phyloP scores from a whole-genome alignment of 139 green algal genomes.

The Tetradesmus lagerheimii region DNA sequence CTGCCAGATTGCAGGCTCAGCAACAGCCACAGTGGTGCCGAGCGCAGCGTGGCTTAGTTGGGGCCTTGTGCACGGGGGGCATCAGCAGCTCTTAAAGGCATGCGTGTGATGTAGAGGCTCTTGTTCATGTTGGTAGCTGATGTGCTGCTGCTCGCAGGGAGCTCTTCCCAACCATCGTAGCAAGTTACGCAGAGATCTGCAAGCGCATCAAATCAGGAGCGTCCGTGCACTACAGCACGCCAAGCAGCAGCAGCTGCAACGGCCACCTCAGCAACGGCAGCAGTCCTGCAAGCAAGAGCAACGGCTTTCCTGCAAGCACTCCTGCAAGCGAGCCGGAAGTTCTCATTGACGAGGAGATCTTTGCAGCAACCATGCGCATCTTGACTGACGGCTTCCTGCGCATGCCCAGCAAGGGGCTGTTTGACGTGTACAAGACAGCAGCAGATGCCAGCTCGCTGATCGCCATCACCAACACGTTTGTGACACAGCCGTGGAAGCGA shows the following conservation, averaged over 20 bases:
- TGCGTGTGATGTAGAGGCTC: not conserved
- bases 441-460: conserved; percentile 2
- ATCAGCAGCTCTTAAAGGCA: no score
- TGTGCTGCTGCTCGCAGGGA: conserved; percentile 9
- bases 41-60: no score
- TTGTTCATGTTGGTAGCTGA: not conserved
- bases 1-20: no score
- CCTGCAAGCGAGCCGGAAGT: conserved; percentile 17
- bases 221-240: not conserved
- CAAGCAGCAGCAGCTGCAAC: conserved; percentile 35
- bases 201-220: not conserved
- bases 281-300: not conserved
- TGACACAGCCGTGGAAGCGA: conserved; percentile 41
- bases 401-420: not conserved
- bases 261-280: not conserved
- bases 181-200: conserved; percentile 16
- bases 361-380: conserved; percentile 34
- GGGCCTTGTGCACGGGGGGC: no score
- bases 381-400: conserved; percentile 19
- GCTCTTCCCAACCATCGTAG: conserved; percentile 1
- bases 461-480: conserved; percentile 38
- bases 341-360: conserved; percentile 32
- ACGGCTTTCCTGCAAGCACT: not conserved
- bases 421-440: conserved; percentile 24
- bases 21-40: no score